Evolutionary conservation across 2,329 filamentous ascomycete genomes (phyloP).

Genomic region (Lasiodiplodia citricola): DNA sequence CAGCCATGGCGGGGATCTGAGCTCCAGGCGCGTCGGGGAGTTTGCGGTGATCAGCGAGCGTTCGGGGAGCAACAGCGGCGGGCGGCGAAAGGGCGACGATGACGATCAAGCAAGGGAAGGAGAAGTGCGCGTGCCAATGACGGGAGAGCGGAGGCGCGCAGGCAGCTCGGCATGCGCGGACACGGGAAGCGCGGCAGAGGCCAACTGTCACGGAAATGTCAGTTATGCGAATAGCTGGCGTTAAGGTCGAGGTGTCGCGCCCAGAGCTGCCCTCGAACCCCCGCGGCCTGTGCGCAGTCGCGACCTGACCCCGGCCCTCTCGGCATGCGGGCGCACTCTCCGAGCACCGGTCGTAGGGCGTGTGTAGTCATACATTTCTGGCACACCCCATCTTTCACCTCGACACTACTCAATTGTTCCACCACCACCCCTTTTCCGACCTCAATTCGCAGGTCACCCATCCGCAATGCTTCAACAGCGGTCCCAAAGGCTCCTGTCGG

Average conservation of each 20-base stretch:
- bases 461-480: slow-evolving; percentile 45
- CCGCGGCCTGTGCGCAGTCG: not conserved
- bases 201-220: not conserved
- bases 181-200: slow-evolving; percentile 5
- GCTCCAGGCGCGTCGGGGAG: not conserved
- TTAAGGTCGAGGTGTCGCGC: slow-evolving; percentile 15
- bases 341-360: slow-evolving; percentile 15
- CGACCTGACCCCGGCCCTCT: not conserved
- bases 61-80: slow-evolving; percentile 15
- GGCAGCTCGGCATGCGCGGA: slow-evolving; percentile 9
- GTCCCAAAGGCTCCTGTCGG: slow-evolving; percentile 59
- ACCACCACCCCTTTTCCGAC: not conserved
- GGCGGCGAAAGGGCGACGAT: slow-evolving; percentile 14
- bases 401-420: slow-evolving; percentile 23
- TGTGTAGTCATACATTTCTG: slow-evolving; percentile 18
- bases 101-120: slow-evolving; percentile 23
- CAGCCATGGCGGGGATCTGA: slow-evolving; percentile 63
- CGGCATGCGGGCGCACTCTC: slow-evolving; percentile 11
- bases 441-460: slow-evolving; percentile 2
- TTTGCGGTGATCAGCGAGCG: slow-evolving; percentile 35
- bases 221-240: not conserved
- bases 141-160: not conserved
- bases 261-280: slow-evolving; percentile 9
- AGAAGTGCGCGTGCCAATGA: slow-evolving; percentile 24
- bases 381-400: slow-evolving; percentile 17